Evolutionary conservation across 352 stramenopile genomes (phyloP).

Genomic region (Globisporangium heterothallicum): DNA sequence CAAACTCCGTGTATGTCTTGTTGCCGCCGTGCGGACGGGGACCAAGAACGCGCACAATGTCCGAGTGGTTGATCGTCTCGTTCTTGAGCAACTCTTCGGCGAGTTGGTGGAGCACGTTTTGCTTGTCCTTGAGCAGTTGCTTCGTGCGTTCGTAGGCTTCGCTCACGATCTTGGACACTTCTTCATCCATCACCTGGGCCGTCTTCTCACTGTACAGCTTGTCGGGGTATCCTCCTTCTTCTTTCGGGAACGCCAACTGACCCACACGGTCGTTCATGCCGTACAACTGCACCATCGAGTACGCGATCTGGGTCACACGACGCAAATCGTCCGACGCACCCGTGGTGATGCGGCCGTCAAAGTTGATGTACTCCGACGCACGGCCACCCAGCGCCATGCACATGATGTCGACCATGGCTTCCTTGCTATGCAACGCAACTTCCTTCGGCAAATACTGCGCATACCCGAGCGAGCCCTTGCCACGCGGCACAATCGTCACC

Average conservation of each 20-base stretch:
- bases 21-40: conserved; percentile 91
- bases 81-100: conserved; percentile 96
- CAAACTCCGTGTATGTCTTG: conserved; percentile 96
- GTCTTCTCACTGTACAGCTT: conserved; percentile 98
- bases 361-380: conserved; percentile 97
- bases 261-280: conserved; percentile 98
- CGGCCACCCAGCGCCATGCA: conserved; percentile 97
- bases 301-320: conserved; percentile 93
- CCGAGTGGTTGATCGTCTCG: conserved; percentile 99
- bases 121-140: conserved; percentile 92
- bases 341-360: conserved; percentile 94
- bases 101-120: conserved; percentile 89
- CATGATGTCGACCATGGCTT: conserved; percentile 98
- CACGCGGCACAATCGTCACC: conserved; percentile 99
- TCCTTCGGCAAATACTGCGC: conserved; percentile 99
- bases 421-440: conserved; percentile 91
- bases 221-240: conserved; percentile 84
- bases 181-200: conserved; percentile 97
- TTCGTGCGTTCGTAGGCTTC: conserved; percentile 96
- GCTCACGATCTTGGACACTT: conserved; percentile 96
- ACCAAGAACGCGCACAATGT: conserved; percentile 95
- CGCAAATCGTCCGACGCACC: conserved; percentile 93
- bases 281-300: conserved; percentile 98
- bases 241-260: conserved; percentile 95
- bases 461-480: conserved; percentile 96